Percentiles rank a stretch among this genome's conserved stretches.
Evolutionary conservation across 305 asterid genomes (phyloP).

Genomic region (Fraxinus paxiana): DNA sequence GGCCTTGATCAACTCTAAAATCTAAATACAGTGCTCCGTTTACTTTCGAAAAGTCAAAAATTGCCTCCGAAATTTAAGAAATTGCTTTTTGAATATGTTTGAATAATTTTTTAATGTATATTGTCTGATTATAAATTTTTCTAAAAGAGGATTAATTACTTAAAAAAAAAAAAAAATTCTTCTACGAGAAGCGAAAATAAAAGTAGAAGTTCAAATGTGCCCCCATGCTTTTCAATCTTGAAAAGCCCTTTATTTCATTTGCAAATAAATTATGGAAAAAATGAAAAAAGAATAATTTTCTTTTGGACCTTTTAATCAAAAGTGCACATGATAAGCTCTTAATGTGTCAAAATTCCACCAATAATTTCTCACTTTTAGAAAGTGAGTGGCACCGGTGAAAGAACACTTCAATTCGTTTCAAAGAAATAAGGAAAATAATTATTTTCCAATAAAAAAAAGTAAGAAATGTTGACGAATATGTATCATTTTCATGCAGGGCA

Average conservation of each 20-base stretch:
- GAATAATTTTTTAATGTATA: background rate
- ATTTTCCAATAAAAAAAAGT: background rate
- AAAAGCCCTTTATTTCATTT: background rate
- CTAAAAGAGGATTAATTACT: background rate
- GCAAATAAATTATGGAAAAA: background rate
- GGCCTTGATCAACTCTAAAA: too few relatives aligned
- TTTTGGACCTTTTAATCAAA: background rate
- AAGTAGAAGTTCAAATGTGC: background rate
- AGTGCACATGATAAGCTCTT: constrained; percentile 13
- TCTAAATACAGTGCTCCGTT: too few relatives aligned
- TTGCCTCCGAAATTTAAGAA: background rate
- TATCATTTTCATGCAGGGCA: background rate
- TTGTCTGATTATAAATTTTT: too few relatives aligned
- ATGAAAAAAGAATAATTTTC: background rate
- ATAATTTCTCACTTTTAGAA: constrained; percentile 27
- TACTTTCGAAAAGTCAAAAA: background rate
- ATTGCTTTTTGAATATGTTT: background rate
- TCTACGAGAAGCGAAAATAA: background rate
- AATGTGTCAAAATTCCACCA: constrained; percentile 13
- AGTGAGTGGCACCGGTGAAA: constrained; percentile 29
- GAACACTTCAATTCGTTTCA: constrained; percentile 20
- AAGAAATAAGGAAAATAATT: background rate
- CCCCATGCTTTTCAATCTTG: background rate
- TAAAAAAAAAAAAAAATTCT: background rate
- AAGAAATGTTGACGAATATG: constrained; percentile 6